Evolutionary conservation across 2,329 filamentous ascomycete genomes (phyloP).

Genomic region (Diplodia scrobiculata): DNA sequence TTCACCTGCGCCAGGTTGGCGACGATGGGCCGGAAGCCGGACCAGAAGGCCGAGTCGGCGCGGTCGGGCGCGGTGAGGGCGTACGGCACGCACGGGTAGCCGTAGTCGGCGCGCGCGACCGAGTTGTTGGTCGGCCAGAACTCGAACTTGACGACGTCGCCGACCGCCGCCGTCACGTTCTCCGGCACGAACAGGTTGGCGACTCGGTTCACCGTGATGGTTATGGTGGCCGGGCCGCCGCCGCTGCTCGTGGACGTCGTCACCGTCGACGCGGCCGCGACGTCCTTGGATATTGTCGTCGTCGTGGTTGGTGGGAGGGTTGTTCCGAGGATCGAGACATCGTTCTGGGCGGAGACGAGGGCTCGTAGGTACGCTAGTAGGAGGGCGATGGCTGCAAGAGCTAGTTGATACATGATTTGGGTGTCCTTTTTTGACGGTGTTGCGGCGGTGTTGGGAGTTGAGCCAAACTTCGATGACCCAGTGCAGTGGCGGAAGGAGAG

Average conservation of each 20-base stretch:
- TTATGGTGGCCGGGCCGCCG: not conserved
- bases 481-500: slow-evolving; percentile 1
- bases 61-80: not conserved
- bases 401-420: not conserved
- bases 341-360: slow-evolving; percentile 1
- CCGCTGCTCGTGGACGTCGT: not conserved
- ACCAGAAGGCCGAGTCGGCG: slow-evolving; percentile 1
- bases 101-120: slow-evolving; percentile 47
- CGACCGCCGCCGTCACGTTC: not conserved
- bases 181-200: slow-evolving; percentile 12
- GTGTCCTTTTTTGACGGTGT: not conserved
- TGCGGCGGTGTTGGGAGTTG: not conserved
- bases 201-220: slow-evolving; percentile 13
- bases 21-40: slow-evolving; percentile 23
- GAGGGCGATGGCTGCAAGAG: not conserved
- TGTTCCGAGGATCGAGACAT: slow-evolving; percentile 6
- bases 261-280: not conserved
- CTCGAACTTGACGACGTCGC: slow-evolving; percentile 44
- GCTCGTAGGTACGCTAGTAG: not conserved
- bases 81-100: slow-evolving; percentile 36
- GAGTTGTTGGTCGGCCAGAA: slow-evolving; percentile 50
- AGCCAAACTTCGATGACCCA: not conserved
- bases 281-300: slow-evolving; percentile 3
- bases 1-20: slow-evolving; percentile 12
- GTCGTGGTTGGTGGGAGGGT: not conserved